Conservation (phyloP, 768 basidiomycete genomes). For the Crassisporium funariophilum region DNA sequence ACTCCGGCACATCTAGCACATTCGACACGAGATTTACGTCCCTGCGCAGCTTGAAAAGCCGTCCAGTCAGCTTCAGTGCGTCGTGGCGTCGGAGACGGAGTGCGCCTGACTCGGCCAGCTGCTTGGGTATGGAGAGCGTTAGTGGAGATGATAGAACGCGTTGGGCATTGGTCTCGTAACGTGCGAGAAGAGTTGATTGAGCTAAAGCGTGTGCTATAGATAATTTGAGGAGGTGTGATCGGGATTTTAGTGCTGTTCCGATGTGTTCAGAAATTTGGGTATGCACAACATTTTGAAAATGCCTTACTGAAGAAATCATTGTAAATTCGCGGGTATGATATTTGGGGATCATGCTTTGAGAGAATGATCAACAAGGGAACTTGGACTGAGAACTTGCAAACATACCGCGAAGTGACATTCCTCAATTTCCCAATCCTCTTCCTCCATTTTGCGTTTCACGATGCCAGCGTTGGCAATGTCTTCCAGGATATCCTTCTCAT, state of each 20-base stretch:
- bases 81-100: slow-evolving; percentile 77
- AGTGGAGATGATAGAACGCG: slow-evolving; percentile 76
- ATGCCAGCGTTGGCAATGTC: slow-evolving; percentile 77
- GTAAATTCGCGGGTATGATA: slow-evolving; percentile 88
- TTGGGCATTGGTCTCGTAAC: slow-evolving; percentile 80
- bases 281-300: no score
- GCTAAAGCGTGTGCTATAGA: slow-evolving; percentile 95
- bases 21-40: slow-evolving; percentile 93
- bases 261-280: background rate
- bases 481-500: slow-evolving; percentile 84
- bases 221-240: slow-evolving; percentile 86
- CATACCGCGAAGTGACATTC: slow-evolving; percentile 87
- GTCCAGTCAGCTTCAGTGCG: slow-evolving; percentile 84
- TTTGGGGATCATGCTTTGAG: slow-evolving; percentile 75
- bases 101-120: slow-evolving; percentile 76
- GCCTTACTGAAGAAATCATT: slow-evolving; percentile 96
- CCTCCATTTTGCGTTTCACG: slow-evolving; percentile 58
- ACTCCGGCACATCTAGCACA: slow-evolving; percentile 89
- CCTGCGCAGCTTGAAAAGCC: slow-evolving; percentile 82
- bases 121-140: slow-evolving; percentile 80
- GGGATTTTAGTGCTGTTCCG: slow-evolving; percentile 80
- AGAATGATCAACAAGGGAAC: slow-evolving; percentile 2
- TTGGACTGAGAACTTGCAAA: no score
- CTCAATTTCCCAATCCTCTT: slow-evolving; percentile 89
- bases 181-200: slow-evolving; percentile 89